Conservation (phyloP, 352 stramenopile genomes). For the Globisporangium acanthophoron region DNA sequence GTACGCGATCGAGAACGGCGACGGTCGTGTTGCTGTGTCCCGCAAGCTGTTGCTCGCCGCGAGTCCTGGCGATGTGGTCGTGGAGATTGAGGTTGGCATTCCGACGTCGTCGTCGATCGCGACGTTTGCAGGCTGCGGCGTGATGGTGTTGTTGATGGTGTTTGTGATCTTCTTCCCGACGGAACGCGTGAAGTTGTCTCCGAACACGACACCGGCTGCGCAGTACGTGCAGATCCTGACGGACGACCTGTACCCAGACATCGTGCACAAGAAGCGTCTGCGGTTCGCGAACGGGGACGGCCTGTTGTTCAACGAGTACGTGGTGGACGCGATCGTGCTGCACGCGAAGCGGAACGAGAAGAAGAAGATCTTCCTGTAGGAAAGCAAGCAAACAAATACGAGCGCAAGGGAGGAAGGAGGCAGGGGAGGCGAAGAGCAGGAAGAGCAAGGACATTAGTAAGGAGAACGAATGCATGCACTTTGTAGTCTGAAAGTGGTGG, state of each 20-base stretch:
- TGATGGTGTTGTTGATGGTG: conserved; percentile 43
- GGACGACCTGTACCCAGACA: conserved; percentile 59
- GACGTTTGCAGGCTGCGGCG: conserved; percentile 41
- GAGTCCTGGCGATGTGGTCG: background rate
- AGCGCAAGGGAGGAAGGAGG: too few species aligned
- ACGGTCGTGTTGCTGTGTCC: background rate
- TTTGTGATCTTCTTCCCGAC: conserved; percentile 49
- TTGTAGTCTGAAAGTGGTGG: too few species aligned
- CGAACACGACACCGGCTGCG: conserved; percentile 53
- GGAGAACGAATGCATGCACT: too few species aligned
- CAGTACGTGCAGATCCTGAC: conserved; percentile 71
- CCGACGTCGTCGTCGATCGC: conserved; percentile 26
- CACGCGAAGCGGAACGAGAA: conserved; percentile 44
- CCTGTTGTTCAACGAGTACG: conserved; percentile 62
- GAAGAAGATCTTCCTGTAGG: conserved; percentile 62
- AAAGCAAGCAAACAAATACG: background rate
- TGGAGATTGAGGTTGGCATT: background rate
- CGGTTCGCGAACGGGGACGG: conserved; percentile 59
- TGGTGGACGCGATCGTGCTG: conserved; percentile 55
- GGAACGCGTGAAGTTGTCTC: conserved; percentile 40
- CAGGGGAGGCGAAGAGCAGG: too few species aligned
- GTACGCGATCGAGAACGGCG: too few species aligned
- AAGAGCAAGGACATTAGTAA: too few species aligned
- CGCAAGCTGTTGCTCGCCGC: background rate
- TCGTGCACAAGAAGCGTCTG: conserved; percentile 69